These are phyloP conservation scores for Gomphus sp. DNA, from an alignment of 1,284 basidiomycete species.

Conservation along the genomic window DNA sequence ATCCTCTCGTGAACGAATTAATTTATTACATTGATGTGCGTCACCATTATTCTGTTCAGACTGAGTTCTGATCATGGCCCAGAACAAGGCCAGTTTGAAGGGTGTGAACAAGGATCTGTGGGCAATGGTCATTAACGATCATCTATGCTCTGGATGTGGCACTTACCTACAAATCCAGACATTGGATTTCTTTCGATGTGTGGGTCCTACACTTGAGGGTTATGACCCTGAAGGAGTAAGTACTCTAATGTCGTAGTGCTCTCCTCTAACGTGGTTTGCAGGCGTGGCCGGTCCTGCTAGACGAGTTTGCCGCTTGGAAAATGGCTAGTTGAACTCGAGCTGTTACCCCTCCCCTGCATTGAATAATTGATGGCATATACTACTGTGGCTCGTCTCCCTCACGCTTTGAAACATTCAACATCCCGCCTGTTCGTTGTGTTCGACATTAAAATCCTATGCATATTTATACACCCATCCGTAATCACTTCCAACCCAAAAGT, in stretches of 20 bases:
- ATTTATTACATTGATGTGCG: constrained; percentile 55
- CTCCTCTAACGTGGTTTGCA: constrained; percentile 19
- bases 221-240: constrained; percentile 67
- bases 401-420: background rate
- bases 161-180: constrained; percentile 31
- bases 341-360: background rate
- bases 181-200: constrained; percentile 60
- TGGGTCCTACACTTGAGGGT: constrained; percentile 48
- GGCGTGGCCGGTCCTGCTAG: constrained; percentile 73
- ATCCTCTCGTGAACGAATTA: constrained; percentile 53
- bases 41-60: constrained; percentile 9
- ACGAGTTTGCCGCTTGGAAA: constrained; percentile 67
- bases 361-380: background rate
- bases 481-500: background rate
- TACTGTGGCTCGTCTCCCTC: background rate
- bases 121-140: constrained; percentile 50
- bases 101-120: constrained; percentile 77
- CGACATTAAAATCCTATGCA: background rate
- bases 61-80: constrained; percentile 8
- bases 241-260: constrained; percentile 12
- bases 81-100: constrained; percentile 59
- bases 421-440: background rate
- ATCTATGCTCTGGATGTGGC: background rate
- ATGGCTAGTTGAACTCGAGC: constrained; percentile 16
- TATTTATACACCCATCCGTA: background rate